Conservation (phyloP, 2,329 filamentous ascomycete species). For the Fusarium sp. region DNA sequence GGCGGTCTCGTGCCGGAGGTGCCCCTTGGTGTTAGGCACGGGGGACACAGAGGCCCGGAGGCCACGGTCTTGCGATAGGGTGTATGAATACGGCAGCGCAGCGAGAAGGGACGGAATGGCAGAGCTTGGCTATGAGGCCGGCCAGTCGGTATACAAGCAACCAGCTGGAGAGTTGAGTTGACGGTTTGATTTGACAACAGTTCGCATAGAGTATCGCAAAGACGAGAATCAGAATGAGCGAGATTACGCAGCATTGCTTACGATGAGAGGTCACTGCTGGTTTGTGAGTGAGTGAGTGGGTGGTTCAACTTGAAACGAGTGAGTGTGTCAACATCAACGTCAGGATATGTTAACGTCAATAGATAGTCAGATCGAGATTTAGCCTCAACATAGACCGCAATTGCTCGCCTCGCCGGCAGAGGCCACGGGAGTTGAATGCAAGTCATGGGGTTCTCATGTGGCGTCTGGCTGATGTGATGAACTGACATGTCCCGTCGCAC, state of each 20-base stretch:
- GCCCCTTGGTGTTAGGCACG: neutral
- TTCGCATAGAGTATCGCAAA: constrained; percentile 1
- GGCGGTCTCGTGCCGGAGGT: constrained; percentile 11
- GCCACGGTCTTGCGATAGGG: neutral
- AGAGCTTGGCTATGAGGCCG: neutral
- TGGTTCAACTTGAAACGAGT: neutral
- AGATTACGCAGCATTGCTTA: neutral
- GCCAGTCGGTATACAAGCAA: neutral
- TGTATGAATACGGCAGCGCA: constrained; percentile 1
- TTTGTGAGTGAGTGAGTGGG: neutral
- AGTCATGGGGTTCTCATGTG: neutral
- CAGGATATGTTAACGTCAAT: neutral
- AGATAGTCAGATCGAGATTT: constrained; percentile 1
- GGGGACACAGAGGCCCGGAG: constrained; percentile 5
- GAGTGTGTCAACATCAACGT: neutral
- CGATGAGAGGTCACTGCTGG: neutral
- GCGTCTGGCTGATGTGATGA: neutral
- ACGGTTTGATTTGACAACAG: constrained; percentile 7
- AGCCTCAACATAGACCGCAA: neutral
- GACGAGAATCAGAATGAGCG: constrained; percentile 13
- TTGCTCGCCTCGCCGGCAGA: neutral
- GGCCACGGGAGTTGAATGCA: neutral
- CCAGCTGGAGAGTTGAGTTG: neutral
- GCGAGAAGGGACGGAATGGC: neutral
- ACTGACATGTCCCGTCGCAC: constrained; percentile 10